Base-by-base conservation (phyloP, 352 stramenopile species). In the Globisporangium viniferum region DNA sequence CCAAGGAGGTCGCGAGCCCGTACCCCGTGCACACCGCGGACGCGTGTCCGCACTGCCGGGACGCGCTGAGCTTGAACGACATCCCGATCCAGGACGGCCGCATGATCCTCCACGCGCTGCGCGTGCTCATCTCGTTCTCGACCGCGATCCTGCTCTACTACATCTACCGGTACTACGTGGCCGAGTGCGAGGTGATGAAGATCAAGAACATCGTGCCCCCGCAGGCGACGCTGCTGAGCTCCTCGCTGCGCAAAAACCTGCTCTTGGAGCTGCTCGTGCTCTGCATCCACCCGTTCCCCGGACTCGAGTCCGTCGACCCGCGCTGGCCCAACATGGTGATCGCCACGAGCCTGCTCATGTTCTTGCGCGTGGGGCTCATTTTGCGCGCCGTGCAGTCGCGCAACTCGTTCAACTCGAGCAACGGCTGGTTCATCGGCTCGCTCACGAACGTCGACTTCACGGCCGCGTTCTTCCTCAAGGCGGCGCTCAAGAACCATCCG, bases 361-460 rank as follows among this genome's bases (percentile, higher is more conserved):
- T 90, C 46, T 41, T 63, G 18, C 77, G 85, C 35, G 68, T 92
- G 20, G 76, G 61, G 51, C 75, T 93, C 62, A 56, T 87, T 9
- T 39, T 89, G 15, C 81, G 84, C 27, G 77, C 91, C 29, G 73
- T 89, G 51, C 73, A 88, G 59, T 86, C 84, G 63, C 81, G 76
- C 51, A 83, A 82, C 72, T 81, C 83, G 67, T 91, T 94, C 73
- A 94, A 92, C 63, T 84, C 82, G 62, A 92, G 77, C 74, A 92
- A 92, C 65, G 82, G 84, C 49, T 91, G 84, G 82, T 94, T 94
- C 71, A 92, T 94, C 64, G 73, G 81, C 39, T 70, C 86, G 55
- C 74, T 92, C 53, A 94, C 86, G 24, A 92, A 92, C 58, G 81
- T 94, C 33, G 82, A 94, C 67, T 94, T 90, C 71, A 86, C 76